These are phyloP conservation scores for Venturia carpophila DNA, from an alignment of 2,329 filamentous ascomycete genomes.

Conservation along the genomic window DNA sequence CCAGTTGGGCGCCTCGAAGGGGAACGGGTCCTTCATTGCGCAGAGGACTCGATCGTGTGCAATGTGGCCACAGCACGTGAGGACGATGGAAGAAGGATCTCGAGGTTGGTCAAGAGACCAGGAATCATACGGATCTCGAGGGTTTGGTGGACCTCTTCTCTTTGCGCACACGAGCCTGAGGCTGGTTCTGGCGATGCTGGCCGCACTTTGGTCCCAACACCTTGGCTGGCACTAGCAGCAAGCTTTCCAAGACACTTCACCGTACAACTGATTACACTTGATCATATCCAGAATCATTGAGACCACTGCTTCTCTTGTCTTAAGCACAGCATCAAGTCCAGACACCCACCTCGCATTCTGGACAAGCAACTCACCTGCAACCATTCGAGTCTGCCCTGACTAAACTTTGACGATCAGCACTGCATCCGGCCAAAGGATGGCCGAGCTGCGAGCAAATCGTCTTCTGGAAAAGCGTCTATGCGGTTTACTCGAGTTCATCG, in stretches of 20 bases:
- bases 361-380: background rate
- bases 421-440: too few species aligned
- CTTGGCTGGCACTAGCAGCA: background rate
- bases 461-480: too few species aligned
- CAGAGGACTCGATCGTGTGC: background rate
- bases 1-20: constrained; percentile 50
- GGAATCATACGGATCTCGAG: background rate
- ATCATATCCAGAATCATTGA: background rate
- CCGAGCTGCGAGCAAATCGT: too few species aligned
- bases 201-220: background rate
- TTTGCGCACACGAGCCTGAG: background rate
- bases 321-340: background rate
- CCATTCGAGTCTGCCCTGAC: too few species aligned
- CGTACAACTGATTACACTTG: background rate
- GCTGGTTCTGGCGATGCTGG: background rate
- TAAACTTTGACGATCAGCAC: too few species aligned
- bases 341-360: background rate
- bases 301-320: background rate
- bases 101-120: background rate
- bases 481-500: too few species aligned
- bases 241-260: background rate
- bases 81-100: background rate
- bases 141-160: background rate
- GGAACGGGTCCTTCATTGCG: constrained; percentile 65
- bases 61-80: background rate